Percentiles rank a stretch among this genome's conserved stretches.
These are phyloP conservation scores for Biscutella laevigata DNA, from an alignment of 441 rosid species.

Conservation along the genomic window DNA sequence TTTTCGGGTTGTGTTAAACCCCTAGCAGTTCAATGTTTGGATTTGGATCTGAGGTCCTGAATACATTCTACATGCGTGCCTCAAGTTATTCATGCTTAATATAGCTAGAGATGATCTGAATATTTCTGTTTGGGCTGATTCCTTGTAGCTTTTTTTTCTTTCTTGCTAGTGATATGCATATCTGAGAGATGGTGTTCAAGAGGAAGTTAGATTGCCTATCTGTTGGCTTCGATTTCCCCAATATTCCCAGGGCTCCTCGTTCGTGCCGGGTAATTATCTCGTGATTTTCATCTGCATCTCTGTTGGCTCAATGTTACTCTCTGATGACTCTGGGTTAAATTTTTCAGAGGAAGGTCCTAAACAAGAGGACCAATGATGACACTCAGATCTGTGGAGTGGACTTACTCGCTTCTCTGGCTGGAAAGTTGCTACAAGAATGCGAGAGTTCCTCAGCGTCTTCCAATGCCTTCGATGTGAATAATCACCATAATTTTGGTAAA, in stretches of 20 bases:
- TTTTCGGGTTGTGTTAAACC: too few species aligned
- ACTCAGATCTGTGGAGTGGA: constrained; percentile 43
- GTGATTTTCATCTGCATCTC: not conserved
- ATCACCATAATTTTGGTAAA: constrained; percentile 31
- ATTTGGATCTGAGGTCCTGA: not conserved
- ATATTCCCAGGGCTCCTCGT: constrained; percentile 55
- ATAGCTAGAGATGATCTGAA: constrained; percentile 22
- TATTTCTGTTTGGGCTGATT: constrained; percentile 21
- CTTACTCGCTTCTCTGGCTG: constrained; percentile 60
- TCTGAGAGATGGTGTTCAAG: constrained; percentile 57
- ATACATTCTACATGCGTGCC: not conserved
- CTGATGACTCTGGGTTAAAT: constrained; percentile 12
- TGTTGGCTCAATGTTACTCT: not conserved
- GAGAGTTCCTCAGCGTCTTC: constrained; percentile 63
- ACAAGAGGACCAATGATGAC: constrained; percentile 29
- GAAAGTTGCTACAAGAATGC: constrained; percentile 49
- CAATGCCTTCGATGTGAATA: constrained; percentile 50
- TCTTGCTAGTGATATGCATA: constrained; percentile 31
- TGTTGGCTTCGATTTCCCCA: constrained; percentile 36
- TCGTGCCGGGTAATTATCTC: constrained; percentile 41
- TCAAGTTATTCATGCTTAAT: not conserved
- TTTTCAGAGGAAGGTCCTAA: constrained; percentile 36
- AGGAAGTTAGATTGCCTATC: constrained; percentile 41
- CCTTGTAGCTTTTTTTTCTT: constrained; percentile 18
- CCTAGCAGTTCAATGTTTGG: too few species aligned